Percentiles rank a stretch among this genome's conserved stretches.
phyloP scores from a whole-genome alignment of 2,329 filamentous ascomycete species.

The Coniochaeta sp. region DNA sequence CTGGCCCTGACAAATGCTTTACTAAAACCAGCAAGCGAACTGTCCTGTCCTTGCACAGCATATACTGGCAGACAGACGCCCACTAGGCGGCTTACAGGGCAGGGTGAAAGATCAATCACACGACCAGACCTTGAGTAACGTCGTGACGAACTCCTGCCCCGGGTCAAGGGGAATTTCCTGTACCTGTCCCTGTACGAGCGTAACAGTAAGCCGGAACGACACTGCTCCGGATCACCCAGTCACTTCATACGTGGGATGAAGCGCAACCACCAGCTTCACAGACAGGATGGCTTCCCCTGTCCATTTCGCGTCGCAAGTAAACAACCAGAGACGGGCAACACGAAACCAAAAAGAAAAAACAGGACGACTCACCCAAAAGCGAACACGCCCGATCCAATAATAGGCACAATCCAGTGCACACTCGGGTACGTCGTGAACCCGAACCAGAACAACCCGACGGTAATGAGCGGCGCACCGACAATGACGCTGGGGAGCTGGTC shows the following conservation, averaged over 20 bases:
- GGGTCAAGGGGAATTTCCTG: background rate
- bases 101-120: slow-evolving; percentile 19
- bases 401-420: slow-evolving; percentile 71
- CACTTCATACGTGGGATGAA: background rate
- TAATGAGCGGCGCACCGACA: slow-evolving; percentile 66
- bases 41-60: background rate
- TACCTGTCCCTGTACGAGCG: no score
- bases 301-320: background rate
- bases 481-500: slow-evolving; percentile 75
- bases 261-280: background rate
- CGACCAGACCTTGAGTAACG: background rate
- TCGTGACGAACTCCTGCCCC: background rate
- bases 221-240: background rate
- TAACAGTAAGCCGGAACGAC: background rate
- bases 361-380: slow-evolving; percentile 62
- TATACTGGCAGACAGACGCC: slow-evolving; percentile 1
- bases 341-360: no score
- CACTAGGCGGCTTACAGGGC: slow-evolving; percentile 10
- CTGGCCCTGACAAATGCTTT: slow-evolving; percentile 22
- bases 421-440: slow-evolving; percentile 72
- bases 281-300: background rate
- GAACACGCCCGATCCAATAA: slow-evolving; percentile 67
- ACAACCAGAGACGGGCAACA: no score
- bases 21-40: slow-evolving; percentile 14
- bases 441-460: slow-evolving; percentile 80